Conservation (phyloP, 2,329 filamentous ascomycete species). For the Pseudogymnoascus sp. region DNA sequence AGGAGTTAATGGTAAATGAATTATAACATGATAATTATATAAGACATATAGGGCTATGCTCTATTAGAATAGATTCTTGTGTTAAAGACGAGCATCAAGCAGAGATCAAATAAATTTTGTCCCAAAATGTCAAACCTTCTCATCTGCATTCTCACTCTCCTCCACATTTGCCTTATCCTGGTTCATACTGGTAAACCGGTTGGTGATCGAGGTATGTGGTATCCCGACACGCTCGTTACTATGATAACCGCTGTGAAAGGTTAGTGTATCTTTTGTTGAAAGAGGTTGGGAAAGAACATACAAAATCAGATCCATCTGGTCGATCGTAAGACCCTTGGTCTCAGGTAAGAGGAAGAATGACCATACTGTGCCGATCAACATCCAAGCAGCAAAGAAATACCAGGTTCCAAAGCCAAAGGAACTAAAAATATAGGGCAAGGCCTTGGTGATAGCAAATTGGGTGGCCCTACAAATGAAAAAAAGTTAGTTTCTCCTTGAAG, state of each 20-base stretch:
- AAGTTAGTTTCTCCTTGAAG: conserved; percentile 18
- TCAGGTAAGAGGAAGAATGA: conserved; percentile 45
- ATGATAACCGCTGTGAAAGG: background rate
- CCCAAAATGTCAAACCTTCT: background rate
- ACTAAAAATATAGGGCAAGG: conserved; percentile 37
- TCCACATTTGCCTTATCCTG: background rate
- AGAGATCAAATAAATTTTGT: background rate
- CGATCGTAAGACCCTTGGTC: conserved; percentile 46
- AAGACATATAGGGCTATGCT: no score
- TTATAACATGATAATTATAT: no score
- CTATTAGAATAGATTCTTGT: background rate
- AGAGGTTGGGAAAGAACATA: background rate
- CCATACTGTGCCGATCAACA: conserved; percentile 40
- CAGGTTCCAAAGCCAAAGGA: conserved; percentile 42
- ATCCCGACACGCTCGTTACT: background rate
- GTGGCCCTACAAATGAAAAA: conserved; percentile 34
- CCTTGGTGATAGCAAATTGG: conserved; percentile 37
- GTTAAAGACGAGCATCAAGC: background rate
- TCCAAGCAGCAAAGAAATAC: conserved; percentile 48
- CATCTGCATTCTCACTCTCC: background rate
- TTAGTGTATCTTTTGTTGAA: background rate
- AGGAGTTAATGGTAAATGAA: no score
- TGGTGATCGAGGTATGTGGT: background rate
- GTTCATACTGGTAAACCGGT: background rate
- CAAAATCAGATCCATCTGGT: conserved; percentile 38